A percentile compares a stretch with the other conserved stretches of the same genome.
Conservation (phyloP, 768 basidiomycete species). For the Boletus eberwhitei region DNA sequence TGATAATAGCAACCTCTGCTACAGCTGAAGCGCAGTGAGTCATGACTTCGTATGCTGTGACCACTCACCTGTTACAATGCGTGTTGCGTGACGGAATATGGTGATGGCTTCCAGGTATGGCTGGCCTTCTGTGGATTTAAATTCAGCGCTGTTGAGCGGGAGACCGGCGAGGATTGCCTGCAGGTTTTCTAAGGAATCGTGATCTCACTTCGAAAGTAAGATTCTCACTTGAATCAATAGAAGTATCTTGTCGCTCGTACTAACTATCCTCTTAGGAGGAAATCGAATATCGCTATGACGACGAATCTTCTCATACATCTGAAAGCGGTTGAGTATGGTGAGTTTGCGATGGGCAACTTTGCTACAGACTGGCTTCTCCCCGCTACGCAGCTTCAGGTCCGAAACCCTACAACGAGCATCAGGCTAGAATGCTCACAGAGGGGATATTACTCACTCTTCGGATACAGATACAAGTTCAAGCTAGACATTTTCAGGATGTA, state of each 20-base stretch:
- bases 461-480: constrained; percentile 62
- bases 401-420: constrained; percentile 47
- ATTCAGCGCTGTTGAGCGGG: constrained; percentile 64
- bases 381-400: constrained; percentile 64
- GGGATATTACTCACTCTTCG: constrained; percentile 52
- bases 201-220: background rate
- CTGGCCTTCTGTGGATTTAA: constrained; percentile 68
- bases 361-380: constrained; percentile 64
- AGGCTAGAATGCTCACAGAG: background rate
- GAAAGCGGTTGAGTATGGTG: background rate
- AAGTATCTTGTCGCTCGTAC: constrained; percentile 74
- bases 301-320: constrained; percentile 66
- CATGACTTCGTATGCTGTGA: background rate
- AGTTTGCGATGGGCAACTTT: background rate
- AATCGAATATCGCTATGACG: constrained; percentile 79
- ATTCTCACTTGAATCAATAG: constrained; percentile 68
- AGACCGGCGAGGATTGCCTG: constrained; percentile 74
- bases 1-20: constrained; percentile 70
- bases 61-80: constrained; percentile 69
- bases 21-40: constrained; percentile 48
- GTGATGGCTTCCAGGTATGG: constrained; percentile 64
- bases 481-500: constrained; percentile 32
- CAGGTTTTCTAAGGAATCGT: constrained; percentile 4
- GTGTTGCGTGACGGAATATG: constrained; percentile 71
- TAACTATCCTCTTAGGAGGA: constrained; percentile 65